phyloP scores from a whole-genome alignment of 495 filamentous ascomycete genomes.

The Saxophila tyrrhenica region DNA sequence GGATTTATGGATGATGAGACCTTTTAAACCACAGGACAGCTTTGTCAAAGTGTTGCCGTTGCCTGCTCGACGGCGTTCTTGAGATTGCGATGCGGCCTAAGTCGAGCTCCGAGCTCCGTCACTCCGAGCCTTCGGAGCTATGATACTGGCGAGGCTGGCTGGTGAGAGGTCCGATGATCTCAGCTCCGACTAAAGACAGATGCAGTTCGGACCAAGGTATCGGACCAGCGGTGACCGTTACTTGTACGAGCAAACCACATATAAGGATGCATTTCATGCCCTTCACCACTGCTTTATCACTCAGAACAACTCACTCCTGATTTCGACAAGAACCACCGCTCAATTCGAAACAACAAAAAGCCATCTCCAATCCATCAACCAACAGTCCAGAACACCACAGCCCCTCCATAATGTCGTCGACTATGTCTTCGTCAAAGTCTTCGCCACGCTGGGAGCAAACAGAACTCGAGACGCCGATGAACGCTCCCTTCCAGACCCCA shows the following conservation, averaged over 20 bases:
- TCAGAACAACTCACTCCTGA: too few relatives aligned
- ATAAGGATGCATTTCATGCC: neutral
- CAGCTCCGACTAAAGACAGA: neutral
- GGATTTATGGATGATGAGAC: too few relatives aligned
- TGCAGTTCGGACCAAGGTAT: neutral
- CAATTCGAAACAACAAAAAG: neutral
- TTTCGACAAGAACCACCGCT: too few relatives aligned
- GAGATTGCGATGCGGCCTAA: neutral
- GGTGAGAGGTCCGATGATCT: neutral
- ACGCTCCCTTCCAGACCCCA: neutral
- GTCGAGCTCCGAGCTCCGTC: neutral
- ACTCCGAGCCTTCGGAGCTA: neutral
- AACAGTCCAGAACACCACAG: neutral
- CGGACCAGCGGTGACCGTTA: neutral
- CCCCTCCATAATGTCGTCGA: neutral
- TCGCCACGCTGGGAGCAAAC: neutral
- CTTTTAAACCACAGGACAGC: too few relatives aligned
- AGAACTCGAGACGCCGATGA: neutral
- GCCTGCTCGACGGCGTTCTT: too few relatives aligned
- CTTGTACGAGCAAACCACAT: neutral
- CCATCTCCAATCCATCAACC: neutral
- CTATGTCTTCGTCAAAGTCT: neutral
- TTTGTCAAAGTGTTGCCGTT: too few relatives aligned
- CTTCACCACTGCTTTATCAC: neutral
- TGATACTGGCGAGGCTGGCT: too few relatives aligned